Base-by-base conservation (phyloP, 2,329 filamentous ascomycete species). In the Alternaria ethzedia region DNA sequence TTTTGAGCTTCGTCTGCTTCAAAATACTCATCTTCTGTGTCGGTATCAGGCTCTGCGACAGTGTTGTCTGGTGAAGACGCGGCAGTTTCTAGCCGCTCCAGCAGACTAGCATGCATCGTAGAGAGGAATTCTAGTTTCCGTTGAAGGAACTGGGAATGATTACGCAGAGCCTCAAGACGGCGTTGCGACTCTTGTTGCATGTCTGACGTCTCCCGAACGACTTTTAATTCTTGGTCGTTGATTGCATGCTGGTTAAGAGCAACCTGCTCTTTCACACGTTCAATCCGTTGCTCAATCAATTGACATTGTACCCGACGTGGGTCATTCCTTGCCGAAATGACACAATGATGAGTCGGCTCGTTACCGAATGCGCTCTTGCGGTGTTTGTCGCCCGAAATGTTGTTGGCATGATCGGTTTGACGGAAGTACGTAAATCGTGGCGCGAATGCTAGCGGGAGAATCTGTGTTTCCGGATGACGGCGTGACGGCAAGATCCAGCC, bases 401-500 rank as follows among this genome's bases (percentile, higher is more conserved):
- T 87, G 63, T 92, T 90, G 15, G 89, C 89, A 76, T 97, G 96
- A 72, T 99, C 96, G 2, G 96, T 99, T 80, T 99, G 94, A 30
- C 96, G 89, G 83, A 97, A 97, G 79, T 99, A 99, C 0, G 96
- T 98, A 74, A 99, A 92, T 2, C 96, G 89, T n/a, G 96, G 96
- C 20, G 95, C 93, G 73, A 90, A 98, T 0, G 92, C 94, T 9
- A 99, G 86, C 0, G 96, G 96, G 57, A 99, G 82, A 49, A 99
- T 99, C 79, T 96, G 94, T 1, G 95, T 98, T 70, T 96, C 91
- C 1, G 95, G 94, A 69, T 97, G 96, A 30, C 91, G 89, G 75
- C 97, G 93, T 13, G 93, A 91, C 0, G 95, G 95, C 23, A 97
- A 82, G 57, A 97, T 94, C 95, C 95, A 98, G 77, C 97, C 96